Base-by-base conservation (phyloP, 768 basidiomycete species). In the Mycena pura region DNA sequence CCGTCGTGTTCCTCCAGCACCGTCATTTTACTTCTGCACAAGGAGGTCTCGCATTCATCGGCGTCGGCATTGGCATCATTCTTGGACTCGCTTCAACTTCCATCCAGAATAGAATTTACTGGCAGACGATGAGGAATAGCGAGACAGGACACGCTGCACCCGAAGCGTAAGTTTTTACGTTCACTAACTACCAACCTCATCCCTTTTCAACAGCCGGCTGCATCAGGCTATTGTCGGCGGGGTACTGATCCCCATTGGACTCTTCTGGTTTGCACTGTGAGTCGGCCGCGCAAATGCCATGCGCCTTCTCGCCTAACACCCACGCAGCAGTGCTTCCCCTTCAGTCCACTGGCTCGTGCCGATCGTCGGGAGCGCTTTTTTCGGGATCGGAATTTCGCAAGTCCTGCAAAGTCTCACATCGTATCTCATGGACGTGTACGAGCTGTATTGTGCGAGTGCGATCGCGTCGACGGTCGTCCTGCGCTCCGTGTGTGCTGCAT, bases 341-440 rank as follows among this genome's bases (percentile, higher is more conserved):
- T 74, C 76, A 1, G 73, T 87, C 0, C 90, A 84, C 68, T 90
- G 86, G 85, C 83, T 88, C 57, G 85, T 86, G 3, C 86, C 89
- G 13, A 84, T 91, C 71, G 72, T 90, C 36, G 85, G 85, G 17
- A 87, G 84, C 15, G 75, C 84, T 11, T 89, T 89, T 13, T 91
- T 91, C 71, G 91, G 90, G 24, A 69, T 76, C 17, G 85, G 86
- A 15, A 82, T 87, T 57, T 81, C 88, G n/a, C 78, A 86, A 62
- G 84, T 91, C 57, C 77, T 90, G 75, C 82, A 87, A 64, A 82
- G 83, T 43, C 73, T 88, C n/a, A 83, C 86, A 39, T 84, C 85
- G 3, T 91, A 91, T 75, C 78, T 91, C 57, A 87, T 92, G 82
- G 89, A 91, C 68, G 77, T 84, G 14, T 91, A 91, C 76, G 78